Conservation (phyloP, 2,329 filamentous ascomycete species). For the Plectosphaerella cucumerina region DNA sequence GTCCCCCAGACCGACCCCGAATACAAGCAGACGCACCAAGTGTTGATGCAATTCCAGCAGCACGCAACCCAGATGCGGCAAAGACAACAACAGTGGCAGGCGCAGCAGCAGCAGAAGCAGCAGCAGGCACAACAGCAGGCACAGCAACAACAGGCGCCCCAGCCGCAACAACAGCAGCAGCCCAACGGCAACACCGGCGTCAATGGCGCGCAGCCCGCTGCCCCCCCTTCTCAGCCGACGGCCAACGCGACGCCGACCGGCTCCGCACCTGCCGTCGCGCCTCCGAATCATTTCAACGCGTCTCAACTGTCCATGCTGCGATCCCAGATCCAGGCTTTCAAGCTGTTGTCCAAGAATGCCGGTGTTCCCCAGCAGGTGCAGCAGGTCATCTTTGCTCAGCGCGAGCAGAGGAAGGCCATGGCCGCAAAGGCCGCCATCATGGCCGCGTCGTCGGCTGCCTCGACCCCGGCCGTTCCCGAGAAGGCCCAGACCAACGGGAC, state of each 20-base stretch:
- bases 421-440: slow-evolving; percentile 42
- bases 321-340: slow-evolving; percentile 88
- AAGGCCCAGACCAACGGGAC: neutral
- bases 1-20: slow-evolving; percentile 81
- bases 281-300: slow-evolving; percentile 60
- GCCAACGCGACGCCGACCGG: slow-evolving; percentile 18
- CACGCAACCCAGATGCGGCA: slow-evolving; percentile 51
- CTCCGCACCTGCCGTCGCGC: slow-evolving; percentile 13
- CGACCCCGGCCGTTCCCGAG: slow-evolving; percentile 17
- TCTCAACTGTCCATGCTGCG: slow-evolving; percentile 77
- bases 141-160: slow-evolving; percentile 30
- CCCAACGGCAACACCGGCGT: slow-evolving; percentile 45
- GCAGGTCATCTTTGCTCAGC: slow-evolving; percentile 75
- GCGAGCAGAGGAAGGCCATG: slow-evolving; percentile 60
- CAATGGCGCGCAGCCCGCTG: slow-evolving; percentile 36
- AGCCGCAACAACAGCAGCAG: slow-evolving; percentile 33
- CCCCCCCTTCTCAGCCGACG: slow-evolving; percentile 28
- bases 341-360: slow-evolving; percentile 80
- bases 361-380: slow-evolving; percentile 76
- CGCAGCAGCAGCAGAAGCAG: slow-evolving; percentile 52
- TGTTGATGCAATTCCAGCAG: slow-evolving; percentile 68
- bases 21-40: slow-evolving; percentile 74
- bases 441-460: slow-evolving; percentile 21
- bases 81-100: slow-evolving; percentile 37
- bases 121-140: slow-evolving; percentile 42